phyloP scores from a whole-genome alignment of 208 protist species.

The Jaenimonas drosophilae region DNA sequence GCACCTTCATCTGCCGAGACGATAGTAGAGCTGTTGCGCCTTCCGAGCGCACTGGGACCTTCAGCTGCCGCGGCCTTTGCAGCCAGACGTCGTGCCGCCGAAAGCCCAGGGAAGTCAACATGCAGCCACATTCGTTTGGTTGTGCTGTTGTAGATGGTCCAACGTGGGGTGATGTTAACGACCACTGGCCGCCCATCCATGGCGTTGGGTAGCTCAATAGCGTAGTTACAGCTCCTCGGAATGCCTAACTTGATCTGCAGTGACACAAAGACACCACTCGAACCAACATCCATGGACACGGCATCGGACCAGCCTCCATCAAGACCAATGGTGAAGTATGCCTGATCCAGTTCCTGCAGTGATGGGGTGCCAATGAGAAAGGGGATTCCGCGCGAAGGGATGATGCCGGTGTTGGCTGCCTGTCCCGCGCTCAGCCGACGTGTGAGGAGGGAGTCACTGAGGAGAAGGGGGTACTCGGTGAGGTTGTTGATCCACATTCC shows the following conservation, averaged over 20 bases:
- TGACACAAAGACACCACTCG: constrained; percentile 53
- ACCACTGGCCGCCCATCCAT: constrained; percentile 54
- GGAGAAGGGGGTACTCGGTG: constrained; percentile 64
- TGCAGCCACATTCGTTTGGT: constrained; percentile 44
- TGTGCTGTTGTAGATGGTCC: constrained; percentile 69
- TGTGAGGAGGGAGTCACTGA: constrained; percentile 35
- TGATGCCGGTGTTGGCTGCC: constrained; percentile 45
- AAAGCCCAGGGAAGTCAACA: constrained; percentile 32
- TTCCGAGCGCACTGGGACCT: no score
- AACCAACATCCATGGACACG: constrained; percentile 46
- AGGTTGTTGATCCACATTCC: constrained; percentile 73
- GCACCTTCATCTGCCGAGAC: no score
- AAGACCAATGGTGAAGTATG: constrained; percentile 50
- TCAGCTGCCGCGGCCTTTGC: no score
- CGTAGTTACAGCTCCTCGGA: constrained; percentile 71
- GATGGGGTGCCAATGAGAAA: constrained; percentile 59
- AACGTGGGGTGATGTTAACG: constrained; percentile 59
- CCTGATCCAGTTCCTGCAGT: constrained; percentile 38
- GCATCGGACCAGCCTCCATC: constrained; percentile 56
- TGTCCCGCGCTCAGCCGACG: constrained; percentile 44
- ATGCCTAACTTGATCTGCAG: constrained; percentile 18
- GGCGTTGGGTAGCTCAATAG: constrained; percentile 55
- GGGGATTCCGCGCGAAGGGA: constrained; percentile 60
- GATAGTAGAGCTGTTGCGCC: no score
- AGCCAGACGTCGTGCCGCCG: constrained; percentile 12